Conservation (phyloP, 1,284 basidiomycete genomes). For the Mrakiaceae sp. region DNA sequence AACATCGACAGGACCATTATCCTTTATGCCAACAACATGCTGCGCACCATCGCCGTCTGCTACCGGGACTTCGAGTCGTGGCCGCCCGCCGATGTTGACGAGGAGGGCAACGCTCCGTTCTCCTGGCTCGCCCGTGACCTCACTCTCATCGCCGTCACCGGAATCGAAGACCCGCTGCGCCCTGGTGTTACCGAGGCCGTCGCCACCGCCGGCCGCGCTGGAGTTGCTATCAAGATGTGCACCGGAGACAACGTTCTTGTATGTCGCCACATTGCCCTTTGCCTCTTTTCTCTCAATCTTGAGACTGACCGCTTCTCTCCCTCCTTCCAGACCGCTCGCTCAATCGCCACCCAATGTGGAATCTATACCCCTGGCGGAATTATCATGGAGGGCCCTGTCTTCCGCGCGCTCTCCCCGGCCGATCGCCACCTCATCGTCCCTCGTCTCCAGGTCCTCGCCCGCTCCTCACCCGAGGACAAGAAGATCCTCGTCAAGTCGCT, state of each 20-base stretch:
- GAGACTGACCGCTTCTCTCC: neutral
- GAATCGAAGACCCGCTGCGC: slow-evolving; percentile 93
- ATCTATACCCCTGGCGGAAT: slow-evolving; percentile 86
- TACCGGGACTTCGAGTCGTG: slow-evolving; percentile 79
- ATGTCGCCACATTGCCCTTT: slow-evolving; percentile 39
- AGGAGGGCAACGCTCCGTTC: slow-evolving; percentile 53
- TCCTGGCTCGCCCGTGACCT: slow-evolving; percentile 59
- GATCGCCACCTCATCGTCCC: slow-evolving; percentile 44
- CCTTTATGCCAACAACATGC: slow-evolving; percentile 90
- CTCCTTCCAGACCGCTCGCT: slow-evolving; percentile 46
- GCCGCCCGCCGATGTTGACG: slow-evolving; percentile 56
- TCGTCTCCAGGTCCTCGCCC: slow-evolving; percentile 54
- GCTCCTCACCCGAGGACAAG: slow-evolving; percentile 97
- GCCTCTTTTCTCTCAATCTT: neutral
- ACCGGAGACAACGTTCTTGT: slow-evolving; percentile 88
- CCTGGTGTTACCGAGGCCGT: slow-evolving; percentile 83
- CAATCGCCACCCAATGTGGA: slow-evolving; percentile 89
- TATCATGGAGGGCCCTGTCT: slow-evolving; percentile 88
- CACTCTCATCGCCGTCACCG: slow-evolving; percentile 75
- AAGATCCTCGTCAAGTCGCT: slow-evolving; percentile 81
- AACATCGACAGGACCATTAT: slow-evolving; percentile 86
- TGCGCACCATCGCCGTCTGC: slow-evolving; percentile 85
- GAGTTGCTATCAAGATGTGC: slow-evolving; percentile 97
- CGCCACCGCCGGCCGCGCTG: slow-evolving; percentile 49
- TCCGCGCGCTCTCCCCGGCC: slow-evolving; percentile 41